Percentiles rank a stretch among this genome's conserved stretches.
Conservation (phyloP, 371 early-diverging fungal genomes). For the Rhizopus delemar region DNA sequence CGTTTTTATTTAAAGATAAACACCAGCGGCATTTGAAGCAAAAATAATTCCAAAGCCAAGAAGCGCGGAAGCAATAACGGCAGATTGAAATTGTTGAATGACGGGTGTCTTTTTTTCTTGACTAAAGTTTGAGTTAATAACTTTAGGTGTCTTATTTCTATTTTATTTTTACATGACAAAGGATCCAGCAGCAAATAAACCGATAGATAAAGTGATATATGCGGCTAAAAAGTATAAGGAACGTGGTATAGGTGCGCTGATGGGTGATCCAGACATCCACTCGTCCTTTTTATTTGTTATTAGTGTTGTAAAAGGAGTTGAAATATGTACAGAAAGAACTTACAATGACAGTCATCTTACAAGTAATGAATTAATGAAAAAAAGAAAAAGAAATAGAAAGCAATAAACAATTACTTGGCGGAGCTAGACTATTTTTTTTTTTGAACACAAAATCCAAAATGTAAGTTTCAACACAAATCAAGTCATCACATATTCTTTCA, state of each 20-base stretch:
- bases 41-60: conserved; percentile 52
- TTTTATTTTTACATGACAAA: conserved; percentile 42
- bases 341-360: too few relatives aligned
- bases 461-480: too few relatives aligned
- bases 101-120: conserved; percentile 43
- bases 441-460: too few relatives aligned
- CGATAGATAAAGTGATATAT: conserved; percentile 28
- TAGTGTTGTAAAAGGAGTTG: too few relatives aligned
- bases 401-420: too few relatives aligned
- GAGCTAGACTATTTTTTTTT: too few relatives aligned
- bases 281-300: conserved; percentile 21
- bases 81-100: conserved; percentile 38
- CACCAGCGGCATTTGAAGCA: conserved; percentile 49
- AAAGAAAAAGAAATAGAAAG: too few relatives aligned
- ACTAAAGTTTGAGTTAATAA: conserved; percentile 10
- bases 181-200: conserved; percentile 38
- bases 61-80: conserved; percentile 41
- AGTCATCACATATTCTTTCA: too few relatives aligned
- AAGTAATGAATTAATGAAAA: too few relatives aligned
- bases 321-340: too few relatives aligned
- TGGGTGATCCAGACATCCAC: conserved; percentile 32
- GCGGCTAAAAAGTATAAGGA: conserved; percentile 35
- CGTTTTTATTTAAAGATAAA: conserved; percentile 39
- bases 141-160: too few relatives aligned
- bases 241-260: conserved; percentile 37